These are phyloP conservation scores for Rhodotorula kratochvilovae DNA, from an alignment of 768 basidiomycete genomes.

Conservation along the genomic window DNA sequence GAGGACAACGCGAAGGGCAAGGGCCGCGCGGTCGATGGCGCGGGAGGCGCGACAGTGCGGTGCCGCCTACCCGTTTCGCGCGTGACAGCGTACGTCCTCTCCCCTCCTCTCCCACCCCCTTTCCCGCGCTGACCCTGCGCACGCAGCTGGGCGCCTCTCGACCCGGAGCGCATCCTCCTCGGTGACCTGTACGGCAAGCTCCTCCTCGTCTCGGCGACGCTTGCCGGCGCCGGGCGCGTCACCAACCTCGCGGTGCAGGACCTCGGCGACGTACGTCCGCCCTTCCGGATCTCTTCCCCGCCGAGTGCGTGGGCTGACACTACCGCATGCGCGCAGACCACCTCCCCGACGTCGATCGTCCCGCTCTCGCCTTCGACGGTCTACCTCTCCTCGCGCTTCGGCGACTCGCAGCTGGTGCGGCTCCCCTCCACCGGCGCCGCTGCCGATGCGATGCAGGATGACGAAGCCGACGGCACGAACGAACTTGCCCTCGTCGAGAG, in stretches of 20 bases:
- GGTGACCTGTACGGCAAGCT: conserved; percentile 40
- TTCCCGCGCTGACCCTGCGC: too few relatives aligned
- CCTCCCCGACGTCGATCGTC: conserved; percentile 65
- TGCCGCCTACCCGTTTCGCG: conserved; percentile 31
- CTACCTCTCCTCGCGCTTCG: conserved; percentile 75
- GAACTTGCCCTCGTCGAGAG: conserved; percentile 60
- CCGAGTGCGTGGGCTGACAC: neutral
- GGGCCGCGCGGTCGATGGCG: neutral
- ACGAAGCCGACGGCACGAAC: neutral
- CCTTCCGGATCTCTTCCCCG: conserved; percentile 6
- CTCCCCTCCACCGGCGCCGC: conserved; percentile 51
- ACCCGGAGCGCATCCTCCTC: conserved; percentile 21
- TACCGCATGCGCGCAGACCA: conserved; percentile 53
- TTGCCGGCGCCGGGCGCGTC: neutral
- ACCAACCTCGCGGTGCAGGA: conserved; percentile 52
- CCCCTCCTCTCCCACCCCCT: too few relatives aligned
- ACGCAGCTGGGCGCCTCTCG: neutral
- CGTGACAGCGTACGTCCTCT: conserved; percentile 31
- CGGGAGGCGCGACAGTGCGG: neutral
- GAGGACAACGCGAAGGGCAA: conserved; percentile 12
- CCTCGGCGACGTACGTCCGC: conserved; percentile 60
- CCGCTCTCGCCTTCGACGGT: conserved; percentile 66
- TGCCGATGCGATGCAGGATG: conserved; percentile 29
- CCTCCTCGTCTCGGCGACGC: neutral
- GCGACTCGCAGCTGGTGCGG: conserved; percentile 71